A percentile compares a stretch with the other conserved stretches of the same genome.
phyloP scores from a whole-genome alignment of 2,329 filamentous ascomycete genomes.

The Neopestalotiopsis sp. region DNA sequence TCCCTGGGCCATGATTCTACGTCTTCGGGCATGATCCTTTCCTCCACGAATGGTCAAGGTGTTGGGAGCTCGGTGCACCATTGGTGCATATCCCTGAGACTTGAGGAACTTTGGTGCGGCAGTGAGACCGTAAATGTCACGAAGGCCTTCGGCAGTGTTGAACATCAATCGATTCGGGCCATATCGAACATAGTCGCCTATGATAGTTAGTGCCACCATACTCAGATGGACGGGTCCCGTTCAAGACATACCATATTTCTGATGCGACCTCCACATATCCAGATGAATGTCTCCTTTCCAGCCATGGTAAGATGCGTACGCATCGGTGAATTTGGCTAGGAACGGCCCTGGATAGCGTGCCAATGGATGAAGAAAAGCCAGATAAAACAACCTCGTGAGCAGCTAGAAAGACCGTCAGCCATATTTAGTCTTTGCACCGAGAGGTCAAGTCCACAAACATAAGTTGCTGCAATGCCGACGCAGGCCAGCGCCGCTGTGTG shows the following conservation, averaged over 20 bases:
- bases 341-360: conserved; percentile 19
- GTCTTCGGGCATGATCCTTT: conserved; percentile 17
- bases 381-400: neutral
- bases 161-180: conserved; percentile 18
- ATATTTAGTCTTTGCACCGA: neutral
- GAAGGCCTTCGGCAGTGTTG: conserved; percentile 19
- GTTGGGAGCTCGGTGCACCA: conserved; percentile 18
- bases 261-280: conserved; percentile 53
- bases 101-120: conserved; percentile 17
- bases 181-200: conserved; percentile 21
- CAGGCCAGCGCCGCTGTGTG: neutral
- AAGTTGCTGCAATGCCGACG: neutral
- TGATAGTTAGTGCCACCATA: neutral
- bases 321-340: conserved; percentile 52
- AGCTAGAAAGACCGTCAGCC: neutral
- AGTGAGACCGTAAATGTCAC: conserved; percentile 17
- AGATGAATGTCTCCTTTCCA: conserved; percentile 58
- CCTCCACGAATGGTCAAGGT: conserved; percentile 19
- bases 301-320: conserved; percentile 53
- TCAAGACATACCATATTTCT: conserved; percentile 44
- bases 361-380: conserved; percentile 18
- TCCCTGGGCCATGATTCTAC: conserved; percentile 19
- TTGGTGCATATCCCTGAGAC: conserved; percentile 8
- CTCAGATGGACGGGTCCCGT: conserved; percentile 24
- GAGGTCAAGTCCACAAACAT: neutral